A percentile compares a stretch with the other conserved stretches of the same genome.
These are phyloP conservation scores for baker's yeast (Saccharomyces cerevisiae) DNA, from an alignment of 805 yeast genomes.

Conservation along the genomic window DNA sequence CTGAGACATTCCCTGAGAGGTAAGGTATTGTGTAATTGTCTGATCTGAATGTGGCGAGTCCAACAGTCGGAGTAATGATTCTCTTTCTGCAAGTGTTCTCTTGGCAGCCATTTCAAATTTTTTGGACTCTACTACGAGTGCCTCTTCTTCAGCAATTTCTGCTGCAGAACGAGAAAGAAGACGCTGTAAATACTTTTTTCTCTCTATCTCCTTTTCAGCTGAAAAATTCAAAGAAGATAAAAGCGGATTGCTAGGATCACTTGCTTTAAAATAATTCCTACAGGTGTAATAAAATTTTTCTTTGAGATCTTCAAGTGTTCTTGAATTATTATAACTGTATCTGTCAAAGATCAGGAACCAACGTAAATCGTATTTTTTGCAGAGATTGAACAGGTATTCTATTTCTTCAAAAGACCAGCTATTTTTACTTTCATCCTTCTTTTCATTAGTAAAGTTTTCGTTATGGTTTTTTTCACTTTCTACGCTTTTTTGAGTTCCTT, in stretches of 20 bases:
- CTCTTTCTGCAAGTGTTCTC: constrained; percentile 76
- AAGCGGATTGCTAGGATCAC: constrained; percentile 40
- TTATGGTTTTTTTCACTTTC: constrained; percentile 7
- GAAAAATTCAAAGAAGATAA: constrained; percentile 62
- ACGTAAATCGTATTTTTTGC: constrained; percentile 43
- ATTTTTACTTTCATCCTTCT: background rate
- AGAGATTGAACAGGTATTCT: constrained; percentile 63
- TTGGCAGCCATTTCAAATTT: constrained; percentile 88
- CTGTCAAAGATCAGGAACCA: constrained; percentile 64
- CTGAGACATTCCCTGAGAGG: constrained; percentile 85
- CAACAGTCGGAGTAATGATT: constrained; percentile 63
- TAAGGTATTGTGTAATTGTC: constrained; percentile 63
- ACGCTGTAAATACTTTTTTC: constrained; percentile 74
- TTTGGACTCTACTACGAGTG: constrained; percentile 83
- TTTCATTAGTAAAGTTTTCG: constrained; percentile 12
- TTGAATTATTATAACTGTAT: constrained; percentile 30
- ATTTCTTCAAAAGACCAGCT: constrained; percentile 76
- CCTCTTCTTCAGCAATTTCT: constrained; percentile 96
- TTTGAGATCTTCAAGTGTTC: constrained; percentile 73
- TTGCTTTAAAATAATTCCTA: constrained; percentile 41
- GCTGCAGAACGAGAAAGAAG: constrained; percentile 82
- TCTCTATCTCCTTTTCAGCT: constrained; percentile 60
- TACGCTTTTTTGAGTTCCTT: constrained; percentile 7
- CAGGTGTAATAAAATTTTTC: constrained; percentile 71
- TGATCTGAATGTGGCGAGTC: constrained; percentile 84